Evolutionary conservation across 2,329 filamentous ascomycete genomes (phyloP).

Genomic region (Diaporthe humulicola): DNA sequence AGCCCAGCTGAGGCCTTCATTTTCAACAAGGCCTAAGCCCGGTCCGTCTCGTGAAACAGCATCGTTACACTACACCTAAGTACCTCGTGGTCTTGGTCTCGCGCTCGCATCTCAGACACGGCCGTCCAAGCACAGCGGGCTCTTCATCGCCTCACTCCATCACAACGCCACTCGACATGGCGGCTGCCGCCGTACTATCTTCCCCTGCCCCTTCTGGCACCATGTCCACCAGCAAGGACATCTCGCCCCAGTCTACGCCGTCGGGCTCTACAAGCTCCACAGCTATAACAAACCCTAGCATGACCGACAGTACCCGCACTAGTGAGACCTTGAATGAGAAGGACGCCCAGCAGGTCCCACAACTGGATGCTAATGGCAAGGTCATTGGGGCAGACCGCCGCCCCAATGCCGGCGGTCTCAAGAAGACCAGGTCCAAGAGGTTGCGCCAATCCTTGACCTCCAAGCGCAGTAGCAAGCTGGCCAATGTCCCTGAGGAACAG

Average conservation of each 20-base stretch:
- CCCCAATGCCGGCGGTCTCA: constrained; percentile 28
- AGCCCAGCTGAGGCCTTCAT: background rate
- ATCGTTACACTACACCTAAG: background rate
- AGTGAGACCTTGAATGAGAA: constrained; percentile 51
- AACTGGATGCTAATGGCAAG: background rate
- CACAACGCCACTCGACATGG: constrained; percentile 28
- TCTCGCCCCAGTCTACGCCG: constrained; percentile 19
- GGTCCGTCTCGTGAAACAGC: constrained; percentile 25
- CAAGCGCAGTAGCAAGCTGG: constrained; percentile 32
- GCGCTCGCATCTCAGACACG: background rate
- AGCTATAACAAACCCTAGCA: constrained; percentile 18
- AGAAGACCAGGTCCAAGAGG: constrained; percentile 23
- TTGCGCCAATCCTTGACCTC: constrained; percentile 11
- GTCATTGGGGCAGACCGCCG: constrained; percentile 26
- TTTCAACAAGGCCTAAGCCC: background rate
- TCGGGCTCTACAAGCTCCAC: constrained; percentile 15
- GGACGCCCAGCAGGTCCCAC: constrained; percentile 41
- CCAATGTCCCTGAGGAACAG: background rate
- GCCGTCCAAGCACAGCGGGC: background rate
- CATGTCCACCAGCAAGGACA: constrained; percentile 4
- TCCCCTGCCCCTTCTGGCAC: background rate
- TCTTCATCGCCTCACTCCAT: background rate
- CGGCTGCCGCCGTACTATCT: constrained; percentile 27
- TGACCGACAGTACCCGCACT: constrained; percentile 50
- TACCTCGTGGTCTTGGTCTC: background rate